Conservation (phyloP, 768 basidiomycete genomes). For the Aureoboletus auriporus region DNA sequence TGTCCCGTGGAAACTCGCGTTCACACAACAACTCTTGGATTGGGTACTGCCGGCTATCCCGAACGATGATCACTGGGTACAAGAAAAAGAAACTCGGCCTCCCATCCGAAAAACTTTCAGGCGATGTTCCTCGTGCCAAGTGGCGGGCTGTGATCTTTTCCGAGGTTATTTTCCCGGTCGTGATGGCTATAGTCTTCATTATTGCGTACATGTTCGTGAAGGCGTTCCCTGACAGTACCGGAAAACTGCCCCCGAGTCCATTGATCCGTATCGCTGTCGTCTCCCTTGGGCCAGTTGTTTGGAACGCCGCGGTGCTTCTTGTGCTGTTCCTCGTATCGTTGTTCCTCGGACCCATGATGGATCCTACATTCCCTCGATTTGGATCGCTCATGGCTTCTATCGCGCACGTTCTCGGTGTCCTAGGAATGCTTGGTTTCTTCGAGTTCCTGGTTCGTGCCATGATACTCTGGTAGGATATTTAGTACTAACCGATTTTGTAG, state of each 20-base stretch:
- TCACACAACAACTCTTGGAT: slow-evolving; percentile 99
- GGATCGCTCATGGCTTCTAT: slow-evolving; percentile 90
- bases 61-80: slow-evolving; percentile 99
- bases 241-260: slow-evolving; percentile 69
- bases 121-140: slow-evolving; percentile 88
- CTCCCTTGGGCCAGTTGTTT: slow-evolving; percentile 91
- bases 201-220: slow-evolving; percentile 93
- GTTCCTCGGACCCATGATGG: slow-evolving; percentile 89
- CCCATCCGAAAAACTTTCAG: slow-evolving; percentile 95
- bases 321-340: slow-evolving; percentile 87
- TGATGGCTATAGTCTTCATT: slow-evolving; percentile 82
- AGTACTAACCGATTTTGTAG: slow-evolving; percentile 36
- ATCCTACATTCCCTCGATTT: slow-evolving; percentile 80
- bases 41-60: slow-evolving; percentile 95
- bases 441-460: slow-evolving; percentile 78
- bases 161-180: slow-evolving; percentile 80
- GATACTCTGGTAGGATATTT: not conserved
- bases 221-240: slow-evolving; percentile 66
- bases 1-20: slow-evolving; percentile 96
- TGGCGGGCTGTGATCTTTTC: slow-evolving; percentile 90
- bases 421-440: slow-evolving; percentile 92
- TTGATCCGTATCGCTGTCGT: slow-evolving; percentile 92
- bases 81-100: slow-evolving; percentile 97
- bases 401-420: slow-evolving; percentile 74
- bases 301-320: slow-evolving; percentile 86